Evolutionary conservation across 2,329 filamentous ascomycete species (phyloP).

Genomic region (Stagonosporopsis cucurbitacearum): DNA sequence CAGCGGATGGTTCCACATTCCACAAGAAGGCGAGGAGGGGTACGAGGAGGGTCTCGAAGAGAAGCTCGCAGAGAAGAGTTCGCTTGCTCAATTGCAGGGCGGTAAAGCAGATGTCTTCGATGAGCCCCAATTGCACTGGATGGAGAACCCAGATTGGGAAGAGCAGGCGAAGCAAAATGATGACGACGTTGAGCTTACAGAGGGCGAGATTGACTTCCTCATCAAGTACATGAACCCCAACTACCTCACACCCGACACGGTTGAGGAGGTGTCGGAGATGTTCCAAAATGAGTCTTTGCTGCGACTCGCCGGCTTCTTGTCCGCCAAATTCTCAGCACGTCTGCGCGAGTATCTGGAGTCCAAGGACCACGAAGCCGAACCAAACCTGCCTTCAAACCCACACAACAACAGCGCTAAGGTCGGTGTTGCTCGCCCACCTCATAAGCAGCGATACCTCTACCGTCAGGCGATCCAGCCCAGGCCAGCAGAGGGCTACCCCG

Average conservation of each 20-base stretch:
- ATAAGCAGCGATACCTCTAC: conserved; percentile 94
- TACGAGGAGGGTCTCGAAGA: conserved; percentile 89
- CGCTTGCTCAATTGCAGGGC: conserved; percentile 86
- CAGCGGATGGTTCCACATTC: conserved; percentile 98
- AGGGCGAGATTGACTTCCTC: conserved; percentile 85
- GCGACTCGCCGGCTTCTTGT: conserved; percentile 79
- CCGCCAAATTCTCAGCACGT: conserved; percentile 74
- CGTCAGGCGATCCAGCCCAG: conserved; percentile 61
- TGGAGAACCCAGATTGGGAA: conserved; percentile 49
- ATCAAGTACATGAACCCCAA: conserved; percentile 88
- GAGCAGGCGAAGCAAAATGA: conserved; percentile 55
- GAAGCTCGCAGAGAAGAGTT: conserved; percentile 85
- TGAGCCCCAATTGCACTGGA: conserved; percentile 69
- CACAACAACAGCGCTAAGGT: conserved; percentile 47
- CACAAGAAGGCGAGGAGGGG: conserved; percentile 90
- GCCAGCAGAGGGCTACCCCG: conserved; percentile 43
- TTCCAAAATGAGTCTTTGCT: conserved; percentile 87
- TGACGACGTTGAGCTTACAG: conserved; percentile 64
- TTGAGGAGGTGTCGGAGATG: conserved; percentile 78
- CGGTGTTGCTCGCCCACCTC: conserved; percentile 80
- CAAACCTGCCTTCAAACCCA: conserved; percentile 49
- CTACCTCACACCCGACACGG: conserved; percentile 89
- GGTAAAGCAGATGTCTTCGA: conserved; percentile 89
- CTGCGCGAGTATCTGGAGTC: conserved; percentile 75
- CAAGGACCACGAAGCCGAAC: conserved; percentile 52